phyloP scores from a whole-genome alignment of 2,329 filamentous ascomycete species.

The Ilyonectria destructans region DNA sequence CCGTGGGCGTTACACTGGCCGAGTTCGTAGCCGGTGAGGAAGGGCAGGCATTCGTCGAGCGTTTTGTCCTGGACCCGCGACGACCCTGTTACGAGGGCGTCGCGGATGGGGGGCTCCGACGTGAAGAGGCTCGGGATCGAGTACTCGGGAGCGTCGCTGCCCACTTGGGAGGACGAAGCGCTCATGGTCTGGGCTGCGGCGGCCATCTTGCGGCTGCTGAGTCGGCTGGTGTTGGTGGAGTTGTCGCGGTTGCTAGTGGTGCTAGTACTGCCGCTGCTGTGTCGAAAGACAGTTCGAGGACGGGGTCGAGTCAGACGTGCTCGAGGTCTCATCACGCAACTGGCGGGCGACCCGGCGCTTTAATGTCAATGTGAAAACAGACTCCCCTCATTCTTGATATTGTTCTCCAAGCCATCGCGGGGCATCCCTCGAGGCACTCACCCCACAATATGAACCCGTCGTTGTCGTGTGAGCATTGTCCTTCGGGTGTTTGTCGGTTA shows the following conservation, averaged over 20 bases:
- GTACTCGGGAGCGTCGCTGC: slow-evolving; percentile 34
- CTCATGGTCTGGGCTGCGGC: slow-evolving; percentile 28
- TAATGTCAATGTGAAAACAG: slow-evolving; percentile 37
- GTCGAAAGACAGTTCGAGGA: slow-evolving; percentile 54
- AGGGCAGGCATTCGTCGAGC: slow-evolving; percentile 78
- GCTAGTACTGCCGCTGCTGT: slow-evolving; percentile 39
- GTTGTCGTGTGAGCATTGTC: slow-evolving; percentile 39
- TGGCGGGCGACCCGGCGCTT: slow-evolving; percentile 41
- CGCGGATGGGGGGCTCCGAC: slow-evolving; percentile 73
- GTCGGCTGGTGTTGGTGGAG: slow-evolving; percentile 23
- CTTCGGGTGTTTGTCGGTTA: slow-evolving; percentile 46
- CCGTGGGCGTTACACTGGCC: slow-evolving; percentile 78
- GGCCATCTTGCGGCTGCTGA: slow-evolving; percentile 23
- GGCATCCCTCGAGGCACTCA: slow-evolving; percentile 38
- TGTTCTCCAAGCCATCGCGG: slow-evolving; percentile 49
- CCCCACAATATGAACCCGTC: slow-evolving; percentile 48
- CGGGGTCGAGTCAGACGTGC: slow-evolving; percentile 49
- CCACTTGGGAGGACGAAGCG: slow-evolving; percentile 22
- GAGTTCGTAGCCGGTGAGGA: slow-evolving; percentile 71
- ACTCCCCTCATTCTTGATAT: slow-evolving; percentile 46
- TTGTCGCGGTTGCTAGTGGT: slow-evolving; percentile 31
- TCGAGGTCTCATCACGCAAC: slow-evolving; percentile 52
- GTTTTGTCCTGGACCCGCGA: slow-evolving; percentile 80
- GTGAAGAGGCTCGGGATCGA: slow-evolving; percentile 72
- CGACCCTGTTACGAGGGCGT: slow-evolving; percentile 78